Conservation (phyloP, 2,329 filamentous ascomycete species). For the Annulohypoxylon truncatum region DNA sequence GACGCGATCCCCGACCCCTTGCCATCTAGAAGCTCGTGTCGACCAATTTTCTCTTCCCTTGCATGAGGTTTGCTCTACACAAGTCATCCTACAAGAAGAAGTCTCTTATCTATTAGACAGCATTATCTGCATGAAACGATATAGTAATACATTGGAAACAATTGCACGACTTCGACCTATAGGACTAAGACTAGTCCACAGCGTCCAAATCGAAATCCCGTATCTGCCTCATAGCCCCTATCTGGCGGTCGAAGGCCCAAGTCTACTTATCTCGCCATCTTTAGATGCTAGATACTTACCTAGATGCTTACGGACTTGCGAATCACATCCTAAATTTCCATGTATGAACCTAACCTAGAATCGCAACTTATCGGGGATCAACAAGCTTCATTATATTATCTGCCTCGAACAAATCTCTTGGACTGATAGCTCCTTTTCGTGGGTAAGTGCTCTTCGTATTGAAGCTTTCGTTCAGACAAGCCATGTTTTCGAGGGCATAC, state of each 20-base stretch:
- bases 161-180: neutral
- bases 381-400: neutral
- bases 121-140: too few relatives aligned
- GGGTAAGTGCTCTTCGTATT: conserved; percentile 9
- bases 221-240: too few relatives aligned
- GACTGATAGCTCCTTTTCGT: neutral
- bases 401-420: neutral
- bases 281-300: neutral
- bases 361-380: neutral
- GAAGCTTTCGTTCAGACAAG: conserved; percentile 11
- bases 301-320: neutral
- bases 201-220: too few relatives aligned
- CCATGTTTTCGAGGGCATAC: conserved; percentile 23
- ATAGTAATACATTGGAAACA: too few relatives aligned
- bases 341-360: neutral
- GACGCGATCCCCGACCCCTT: neutral
- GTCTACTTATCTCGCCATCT: neutral
- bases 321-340: neutral
- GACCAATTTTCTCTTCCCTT: neutral
- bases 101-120: neutral
- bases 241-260: too few relatives aligned
- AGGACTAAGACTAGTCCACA: neutral
- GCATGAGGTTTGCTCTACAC: neutral
- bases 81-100: neutral
- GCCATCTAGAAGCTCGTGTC: neutral